phyloP scores from a whole-genome alignment of 2,329 filamentous ascomycete genomes.

The Penicillium polonicum region DNA sequence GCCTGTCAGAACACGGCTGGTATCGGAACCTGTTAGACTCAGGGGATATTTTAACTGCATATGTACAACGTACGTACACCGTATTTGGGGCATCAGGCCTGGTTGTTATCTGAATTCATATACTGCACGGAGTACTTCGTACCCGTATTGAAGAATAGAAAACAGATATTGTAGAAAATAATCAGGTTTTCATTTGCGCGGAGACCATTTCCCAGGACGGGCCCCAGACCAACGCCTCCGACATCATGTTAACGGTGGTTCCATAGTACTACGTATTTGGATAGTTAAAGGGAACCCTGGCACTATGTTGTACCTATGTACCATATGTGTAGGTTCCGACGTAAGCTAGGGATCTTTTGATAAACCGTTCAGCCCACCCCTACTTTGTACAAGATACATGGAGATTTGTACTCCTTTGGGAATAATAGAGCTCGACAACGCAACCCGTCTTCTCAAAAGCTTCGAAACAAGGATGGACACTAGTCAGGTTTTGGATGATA shows the following conservation, averaged over 20 bases:
- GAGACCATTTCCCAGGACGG: not conserved
- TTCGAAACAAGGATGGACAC: constrained; percentile 1
- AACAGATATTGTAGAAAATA: not conserved
- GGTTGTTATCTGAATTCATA: not conserved
- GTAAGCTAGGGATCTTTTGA: no score
- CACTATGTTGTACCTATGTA: not conserved
- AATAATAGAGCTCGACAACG: not conserved
- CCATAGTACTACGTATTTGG: not conserved
- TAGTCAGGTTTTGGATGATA: not conserved
- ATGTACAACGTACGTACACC: not conserved
- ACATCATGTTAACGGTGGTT: not conserved
- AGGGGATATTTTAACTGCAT: not conserved
- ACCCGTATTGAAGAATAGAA: not conserved
- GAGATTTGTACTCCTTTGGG: no score
- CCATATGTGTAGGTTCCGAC: not conserved
- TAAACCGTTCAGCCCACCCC: not conserved
- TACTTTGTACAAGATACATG: not conserved
- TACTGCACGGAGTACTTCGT: not conserved
- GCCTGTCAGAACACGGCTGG: not conserved
- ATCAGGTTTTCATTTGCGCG: not conserved
- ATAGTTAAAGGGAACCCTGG: not conserved
- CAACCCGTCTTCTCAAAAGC: not conserved
- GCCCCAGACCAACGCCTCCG: not conserved
- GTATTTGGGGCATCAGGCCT: not conserved
- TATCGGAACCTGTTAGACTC: not conserved